These are phyloP conservation scores for Coniella vitis DNA, from an alignment of 2,329 filamentous ascomycete species.

Conservation along the genomic window DNA sequence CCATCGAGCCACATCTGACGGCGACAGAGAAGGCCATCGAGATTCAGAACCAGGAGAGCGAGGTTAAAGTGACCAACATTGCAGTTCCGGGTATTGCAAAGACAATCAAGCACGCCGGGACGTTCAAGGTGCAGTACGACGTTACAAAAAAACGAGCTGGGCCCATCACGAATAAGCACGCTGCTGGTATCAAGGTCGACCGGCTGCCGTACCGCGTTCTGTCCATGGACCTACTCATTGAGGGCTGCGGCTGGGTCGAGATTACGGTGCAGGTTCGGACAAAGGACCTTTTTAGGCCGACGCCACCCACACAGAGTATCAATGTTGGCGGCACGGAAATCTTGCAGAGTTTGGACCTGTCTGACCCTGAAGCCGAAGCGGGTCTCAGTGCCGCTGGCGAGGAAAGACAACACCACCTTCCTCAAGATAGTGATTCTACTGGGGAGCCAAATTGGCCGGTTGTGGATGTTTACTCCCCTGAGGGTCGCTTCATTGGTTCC, in stretches of 20 bases:
- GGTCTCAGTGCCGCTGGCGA: slow-evolving; percentile 3
- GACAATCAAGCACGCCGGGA: slow-evolving; percentile 63
- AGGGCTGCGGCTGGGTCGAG: slow-evolving; percentile 92
- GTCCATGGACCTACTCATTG: slow-evolving; percentile 77
- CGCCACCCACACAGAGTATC: slow-evolving; percentile 5
- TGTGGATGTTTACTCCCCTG: slow-evolving; percentile 78
- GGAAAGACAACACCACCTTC: slow-evolving; percentile 14
- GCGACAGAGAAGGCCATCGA: slow-evolving; percentile 71
- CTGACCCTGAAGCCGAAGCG: slow-evolving; percentile 16
- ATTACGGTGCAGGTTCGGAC: slow-evolving; percentile 73
- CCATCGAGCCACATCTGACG: slow-evolving; percentile 69
- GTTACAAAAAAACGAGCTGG: slow-evolving; percentile 76
- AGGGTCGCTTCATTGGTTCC: slow-evolving; percentile 69
- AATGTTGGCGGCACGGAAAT: slow-evolving; percentile 14
- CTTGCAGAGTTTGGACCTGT: slow-evolving; percentile 24
- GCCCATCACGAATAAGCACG: slow-evolving; percentile 58
- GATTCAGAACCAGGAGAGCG: slow-evolving; percentile 59
- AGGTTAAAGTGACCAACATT: slow-evolving; percentile 57
- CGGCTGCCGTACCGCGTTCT: slow-evolving; percentile 73
- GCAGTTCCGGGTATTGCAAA: slow-evolving; percentile 49
- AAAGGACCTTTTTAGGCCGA: slow-evolving; percentile 33
- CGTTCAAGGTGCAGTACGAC: slow-evolving; percentile 69
- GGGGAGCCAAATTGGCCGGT: slow-evolving; percentile 52
- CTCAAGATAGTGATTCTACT: too few relatives aligned
- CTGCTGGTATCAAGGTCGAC: slow-evolving; percentile 56